Evolutionary conservation across 2,329 filamentous ascomycete species (phyloP), one percentile per base, ranked within the genome.

Genomic region (Xylariaceae sp.): DNA sequence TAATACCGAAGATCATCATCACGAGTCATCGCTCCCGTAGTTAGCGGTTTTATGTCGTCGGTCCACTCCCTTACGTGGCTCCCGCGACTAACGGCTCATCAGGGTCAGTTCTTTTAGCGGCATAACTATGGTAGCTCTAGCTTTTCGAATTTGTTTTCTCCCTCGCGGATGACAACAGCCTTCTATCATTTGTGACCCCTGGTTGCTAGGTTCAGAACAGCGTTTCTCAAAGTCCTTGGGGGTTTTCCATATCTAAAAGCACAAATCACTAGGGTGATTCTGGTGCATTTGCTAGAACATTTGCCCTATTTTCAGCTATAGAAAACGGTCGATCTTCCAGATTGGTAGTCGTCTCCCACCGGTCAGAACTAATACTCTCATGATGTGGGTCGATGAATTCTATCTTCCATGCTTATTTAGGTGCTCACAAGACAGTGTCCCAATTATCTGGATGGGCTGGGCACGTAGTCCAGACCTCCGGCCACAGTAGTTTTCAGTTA

Each of bases 21-120:
- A 24, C 50, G 39, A 50, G 50, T 58, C 56, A 54, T 54, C 56
- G 45, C 45, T 50, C 45, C 45, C 45, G 45, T 33, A 19, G 17
- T 24, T 21, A 24, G 40, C 39, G 39, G 33, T 50, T 39, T 31
- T 43, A 51, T 23, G 29, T 34, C 36, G 16, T 14, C 21, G 33
- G 17, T 39, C 50, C 49, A 49, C 55, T 48, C 29, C 21, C 43
- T 40, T 45, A 29, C 43, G 29, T 19, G 17, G n/a, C 26, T 24
- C 17, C 44, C 17, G 40, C 44, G 16, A 24, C 31, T 26, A 57
- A 33, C 48, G 29, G 48, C 48, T 53, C 37, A 29, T 24, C 23
- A 44, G 31, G 28, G 33, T 36, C 33, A 17, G 14, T 11, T 34
- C 46, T 33, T 29, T n/a, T n/a, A 37, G 52, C 36, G 28, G 14